Percentiles rank a stretch among this genome's conserved stretches.
phyloP scores from a whole-genome alignment of 352 stramenopile species.

The Phytophthora agathidicida region DNA sequence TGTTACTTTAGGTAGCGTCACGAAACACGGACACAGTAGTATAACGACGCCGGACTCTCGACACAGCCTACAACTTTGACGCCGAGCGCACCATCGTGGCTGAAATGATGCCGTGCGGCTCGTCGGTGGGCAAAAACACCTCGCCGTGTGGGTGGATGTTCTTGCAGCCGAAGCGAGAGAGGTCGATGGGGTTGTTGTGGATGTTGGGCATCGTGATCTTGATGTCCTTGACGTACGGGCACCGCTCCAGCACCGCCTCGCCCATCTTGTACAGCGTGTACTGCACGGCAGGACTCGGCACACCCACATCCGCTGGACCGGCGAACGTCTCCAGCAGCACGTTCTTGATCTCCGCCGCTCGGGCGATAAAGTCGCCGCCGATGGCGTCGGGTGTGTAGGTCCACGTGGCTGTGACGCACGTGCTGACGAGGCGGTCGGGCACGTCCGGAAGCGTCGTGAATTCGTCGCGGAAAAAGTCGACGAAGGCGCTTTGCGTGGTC shows the following conservation, averaged over 20 bases:
- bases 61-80: slow-evolving; percentile 46
- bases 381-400: slow-evolving; percentile 59
- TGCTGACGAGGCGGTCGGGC: slow-evolving; percentile 78
- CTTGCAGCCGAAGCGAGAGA: slow-evolving; percentile 82
- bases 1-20: too few relatives aligned
- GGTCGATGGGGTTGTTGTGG: slow-evolving; percentile 89
- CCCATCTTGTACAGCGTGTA: slow-evolving; percentile 90
- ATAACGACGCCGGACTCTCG: too few relatives aligned
- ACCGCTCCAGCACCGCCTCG: slow-evolving; percentile 72
- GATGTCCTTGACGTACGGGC: slow-evolving; percentile 73
- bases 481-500: slow-evolving; percentile 89
- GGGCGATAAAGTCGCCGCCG: slow-evolving; percentile 46
- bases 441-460: slow-evolving; percentile 82
- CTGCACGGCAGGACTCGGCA: slow-evolving; percentile 82
- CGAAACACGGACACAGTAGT: too few relatives aligned
- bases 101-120: slow-evolving; percentile 88
- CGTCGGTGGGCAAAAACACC: slow-evolving; percentile 86
- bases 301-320: slow-evolving; percentile 76
- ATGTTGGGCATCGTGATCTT: slow-evolving; percentile 88
- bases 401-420: slow-evolving; percentile 79
- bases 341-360: slow-evolving; percentile 63
- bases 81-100: slow-evolving; percentile 67
- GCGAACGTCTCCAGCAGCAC: slow-evolving; percentile 80
- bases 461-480: slow-evolving; percentile 85
- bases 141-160: slow-evolving; percentile 90